A percentile compares a stretch with the other conserved stretches of the same genome.
Conservation (phyloP, 2,329 filamentous ascomycete genomes). For the Aspergillus candidus region DNA sequence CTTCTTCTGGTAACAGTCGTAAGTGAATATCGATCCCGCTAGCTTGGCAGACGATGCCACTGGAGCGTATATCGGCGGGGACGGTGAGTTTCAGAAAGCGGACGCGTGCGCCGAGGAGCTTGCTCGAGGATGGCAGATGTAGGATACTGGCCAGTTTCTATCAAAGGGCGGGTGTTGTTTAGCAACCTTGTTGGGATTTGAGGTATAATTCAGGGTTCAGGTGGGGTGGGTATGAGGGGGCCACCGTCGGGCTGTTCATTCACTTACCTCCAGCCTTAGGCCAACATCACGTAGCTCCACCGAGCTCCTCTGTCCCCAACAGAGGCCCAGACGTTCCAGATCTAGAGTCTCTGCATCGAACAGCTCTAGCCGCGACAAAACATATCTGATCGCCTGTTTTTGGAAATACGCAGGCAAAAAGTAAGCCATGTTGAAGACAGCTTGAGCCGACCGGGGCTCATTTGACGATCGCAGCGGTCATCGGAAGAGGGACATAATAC, state of each 20-base stretch:
- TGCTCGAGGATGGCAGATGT: slow-evolving; percentile 65
- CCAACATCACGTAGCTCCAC: slow-evolving; percentile 85
- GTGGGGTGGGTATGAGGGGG: slow-evolving; percentile 7
- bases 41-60: slow-evolving; percentile 73
- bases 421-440: slow-evolving; percentile 55
- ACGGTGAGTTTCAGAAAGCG: slow-evolving; percentile 72
- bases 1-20: slow-evolving; percentile 45
- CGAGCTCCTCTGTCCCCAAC: slow-evolving; percentile 71
- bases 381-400: slow-evolving; percentile 83
- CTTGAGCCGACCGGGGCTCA: slow-evolving; percentile 29
- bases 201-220: too few relatives aligned
- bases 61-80: slow-evolving; percentile 80
- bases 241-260: slow-evolving; percentile 1
- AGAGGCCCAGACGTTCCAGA: slow-evolving; percentile 77
- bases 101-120: slow-evolving; percentile 68
- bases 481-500: slow-evolving; percentile 19
- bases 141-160: slow-evolving; percentile 75
- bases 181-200: slow-evolving; percentile 14
- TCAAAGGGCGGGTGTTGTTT: slow-evolving; percentile 13
- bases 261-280: slow-evolving; percentile 65
- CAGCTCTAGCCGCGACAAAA: slow-evolving; percentile 73
- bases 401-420: slow-evolving; percentile 74
- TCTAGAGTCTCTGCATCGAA: slow-evolving; percentile 84
- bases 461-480: slow-evolving; percentile 20
- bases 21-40: slow-evolving; percentile 71